These are phyloP conservation scores for Pluteus cervinus DNA, from an alignment of 768 basidiomycete genomes.

Conservation along the genomic window DNA sequence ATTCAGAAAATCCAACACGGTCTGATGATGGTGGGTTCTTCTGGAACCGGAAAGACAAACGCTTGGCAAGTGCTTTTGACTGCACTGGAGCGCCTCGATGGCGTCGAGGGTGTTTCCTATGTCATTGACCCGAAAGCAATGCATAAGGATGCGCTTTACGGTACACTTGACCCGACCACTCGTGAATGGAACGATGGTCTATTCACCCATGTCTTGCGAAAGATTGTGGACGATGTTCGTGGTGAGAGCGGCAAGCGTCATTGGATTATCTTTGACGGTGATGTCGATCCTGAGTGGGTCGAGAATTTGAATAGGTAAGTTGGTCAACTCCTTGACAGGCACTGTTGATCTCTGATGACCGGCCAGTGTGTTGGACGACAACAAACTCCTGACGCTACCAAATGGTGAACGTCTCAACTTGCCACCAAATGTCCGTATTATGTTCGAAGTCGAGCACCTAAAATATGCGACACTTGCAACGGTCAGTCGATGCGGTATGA, in stretches of 20 bases:
- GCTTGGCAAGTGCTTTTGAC: constrained; percentile 93
- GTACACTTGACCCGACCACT: constrained; percentile 93
- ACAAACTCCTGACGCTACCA: constrained; percentile 93
- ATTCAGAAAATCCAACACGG: constrained; percentile 99
- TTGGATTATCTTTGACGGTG: constrained; percentile 99
- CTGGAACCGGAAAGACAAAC: constrained; percentile 93
- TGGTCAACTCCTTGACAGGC: constrained; percentile 5
- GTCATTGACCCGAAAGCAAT: constrained; percentile 99
- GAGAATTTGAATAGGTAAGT: constrained; percentile 96
- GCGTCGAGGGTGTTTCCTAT: constrained; percentile 87
- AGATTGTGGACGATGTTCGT: constrained; percentile 97
- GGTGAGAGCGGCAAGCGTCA: constrained; percentile 95
- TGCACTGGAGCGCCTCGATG: constrained; percentile 88
- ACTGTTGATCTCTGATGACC: too few species aligned
- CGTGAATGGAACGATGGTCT: constrained; percentile 99
- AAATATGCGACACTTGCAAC: constrained; percentile 96
- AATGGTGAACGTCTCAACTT: constrained; percentile 98
- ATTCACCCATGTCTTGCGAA: constrained; percentile 95
- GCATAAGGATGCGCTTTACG: constrained; percentile 97
- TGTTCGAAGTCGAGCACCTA: constrained; percentile 99
- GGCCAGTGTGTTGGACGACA: constrained; percentile 94
- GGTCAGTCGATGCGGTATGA: constrained; percentile 99
- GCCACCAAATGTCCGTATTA: constrained; percentile 94
- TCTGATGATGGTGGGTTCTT: constrained; percentile 99
- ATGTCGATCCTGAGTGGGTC: constrained; percentile 99